Conservation (phyloP, 129 eudicot genomes). For the Flaveria bidentis region DNA sequence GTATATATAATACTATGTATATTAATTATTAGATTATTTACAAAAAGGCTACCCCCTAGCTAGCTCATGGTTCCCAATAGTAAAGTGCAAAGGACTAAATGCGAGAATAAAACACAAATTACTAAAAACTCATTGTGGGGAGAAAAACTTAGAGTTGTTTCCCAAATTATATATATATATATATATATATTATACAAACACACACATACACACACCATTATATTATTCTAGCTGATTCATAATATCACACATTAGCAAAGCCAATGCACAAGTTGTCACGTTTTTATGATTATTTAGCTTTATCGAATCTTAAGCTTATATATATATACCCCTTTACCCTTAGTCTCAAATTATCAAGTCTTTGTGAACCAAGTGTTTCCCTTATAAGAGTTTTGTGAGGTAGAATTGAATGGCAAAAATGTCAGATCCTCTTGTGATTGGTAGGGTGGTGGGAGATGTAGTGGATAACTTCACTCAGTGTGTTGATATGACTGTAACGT, state of each 20-base stretch:
- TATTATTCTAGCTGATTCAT: not conserved
- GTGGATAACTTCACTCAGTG: slow-evolving; percentile 59
- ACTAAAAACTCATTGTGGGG: not conserved
- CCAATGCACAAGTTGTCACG: not conserved
- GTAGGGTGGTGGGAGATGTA: slow-evolving; percentile 90
- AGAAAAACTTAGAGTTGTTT: slow-evolving; percentile 6
- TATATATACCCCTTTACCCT: not conserved
- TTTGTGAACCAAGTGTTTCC: not conserved
- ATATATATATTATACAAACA: too few species aligned
- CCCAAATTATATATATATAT: not conserved
- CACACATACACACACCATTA: not conserved
- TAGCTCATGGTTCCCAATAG: not conserved
- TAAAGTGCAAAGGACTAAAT: not conserved
- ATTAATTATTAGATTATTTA: not conserved
- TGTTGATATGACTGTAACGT: slow-evolving; percentile 71
- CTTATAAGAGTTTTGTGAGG: not conserved
- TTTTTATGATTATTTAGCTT: not conserved
- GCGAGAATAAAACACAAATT: not conserved
- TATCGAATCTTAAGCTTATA: not conserved
- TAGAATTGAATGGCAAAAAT: slow-evolving; percentile 39
- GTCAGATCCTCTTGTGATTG: slow-evolving; percentile 72
- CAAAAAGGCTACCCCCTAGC: not conserved
- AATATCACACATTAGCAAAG: not conserved
- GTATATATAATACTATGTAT: not conserved
- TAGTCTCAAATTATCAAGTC: not conserved